Evolutionary conservation across 768 basidiomycete genomes (phyloP).

Genomic region (Serendipita vermifera): DNA sequence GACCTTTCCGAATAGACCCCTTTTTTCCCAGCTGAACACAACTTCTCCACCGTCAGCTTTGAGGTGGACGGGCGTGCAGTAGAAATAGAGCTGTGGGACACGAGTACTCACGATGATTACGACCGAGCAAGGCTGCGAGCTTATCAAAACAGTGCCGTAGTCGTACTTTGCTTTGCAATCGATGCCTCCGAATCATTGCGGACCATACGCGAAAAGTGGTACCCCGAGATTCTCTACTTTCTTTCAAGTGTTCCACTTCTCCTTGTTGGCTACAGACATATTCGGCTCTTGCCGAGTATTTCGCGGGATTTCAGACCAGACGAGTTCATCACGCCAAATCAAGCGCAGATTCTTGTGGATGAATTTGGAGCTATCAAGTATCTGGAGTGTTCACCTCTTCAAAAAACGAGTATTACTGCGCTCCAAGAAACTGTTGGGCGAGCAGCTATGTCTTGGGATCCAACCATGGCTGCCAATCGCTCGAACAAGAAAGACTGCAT

Average conservation of each 20-base stretch:
- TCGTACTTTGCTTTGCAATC: neutral
- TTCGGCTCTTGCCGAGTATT: neutral
- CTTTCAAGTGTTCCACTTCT: too few species aligned
- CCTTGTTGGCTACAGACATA: neutral
- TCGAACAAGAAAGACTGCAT: too few species aligned
- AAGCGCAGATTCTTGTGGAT: neutral
- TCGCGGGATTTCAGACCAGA: too few species aligned
- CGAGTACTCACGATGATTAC: neutral
- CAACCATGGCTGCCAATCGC: too few species aligned
- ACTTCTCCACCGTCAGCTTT: too few species aligned
- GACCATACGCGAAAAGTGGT: neutral
- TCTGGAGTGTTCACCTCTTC: neutral
- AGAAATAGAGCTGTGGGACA: neutral
- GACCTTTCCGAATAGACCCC: too few species aligned
- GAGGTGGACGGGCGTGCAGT: neutral
- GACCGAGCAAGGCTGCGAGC: neutral
- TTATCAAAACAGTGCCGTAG: neutral
- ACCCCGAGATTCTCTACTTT: neutral
- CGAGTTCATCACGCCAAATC: neutral
- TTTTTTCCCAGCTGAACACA: too few species aligned
- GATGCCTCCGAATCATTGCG: neutral
- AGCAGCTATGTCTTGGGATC: too few species aligned
- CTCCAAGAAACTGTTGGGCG: too few species aligned
- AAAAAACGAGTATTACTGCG: too few species aligned
- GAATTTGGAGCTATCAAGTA: neutral